Base-by-base conservation (phyloP, 768 basidiomycete species). In the Boletus tylopilopsis region DNA sequence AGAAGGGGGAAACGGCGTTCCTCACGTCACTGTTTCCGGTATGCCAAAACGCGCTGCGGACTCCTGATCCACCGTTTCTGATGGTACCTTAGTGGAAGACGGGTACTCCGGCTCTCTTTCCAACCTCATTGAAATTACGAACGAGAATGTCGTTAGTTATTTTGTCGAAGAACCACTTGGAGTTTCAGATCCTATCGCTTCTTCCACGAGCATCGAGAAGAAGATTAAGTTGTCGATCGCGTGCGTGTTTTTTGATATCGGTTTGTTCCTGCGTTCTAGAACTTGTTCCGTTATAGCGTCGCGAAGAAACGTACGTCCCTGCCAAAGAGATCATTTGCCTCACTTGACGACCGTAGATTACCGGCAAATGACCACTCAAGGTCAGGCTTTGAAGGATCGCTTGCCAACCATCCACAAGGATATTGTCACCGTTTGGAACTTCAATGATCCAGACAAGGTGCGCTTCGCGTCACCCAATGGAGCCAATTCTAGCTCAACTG, bases 161-260 rank as follows among this genome's bases (percentile, higher is more conserved):
- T 12, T 42, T 34, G 37, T 45, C 15, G 42, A 49, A 11, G 56
- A 58, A 40, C 56, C 44, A 5, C 51, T 51, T 1, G 43, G 43
- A 11, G 15, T 43, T 10, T 5, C 43, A 15, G 56, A 51, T 6
- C n/a, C 44, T 18, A 58, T 59, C 11, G 56, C 56, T 33, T 56
- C 58, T 6, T 47, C 56, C 5, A 32, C 54, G 29, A 49, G 44
- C 5, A 43, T 58, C 19, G 58, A 58, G 43, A 33, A 54, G 11
- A 57, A 57, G 21, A 38, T 57, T 1, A 51, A 57, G 6, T 19
- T 22, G 27, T 57, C 56, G 2, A 49, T 57, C 29, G 13, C 40
- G 56, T 54, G 49, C 5, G 50, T 41, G 3, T 3, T 4, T 10
- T 23, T 36, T 25, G 11, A 8, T 12, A 6, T 29, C 21, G 4